These are phyloP conservation scores for Mesembryanthemum crystallinum DNA, from an alignment of 148 eudicot genomes.

Conservation along the genomic window DNA sequence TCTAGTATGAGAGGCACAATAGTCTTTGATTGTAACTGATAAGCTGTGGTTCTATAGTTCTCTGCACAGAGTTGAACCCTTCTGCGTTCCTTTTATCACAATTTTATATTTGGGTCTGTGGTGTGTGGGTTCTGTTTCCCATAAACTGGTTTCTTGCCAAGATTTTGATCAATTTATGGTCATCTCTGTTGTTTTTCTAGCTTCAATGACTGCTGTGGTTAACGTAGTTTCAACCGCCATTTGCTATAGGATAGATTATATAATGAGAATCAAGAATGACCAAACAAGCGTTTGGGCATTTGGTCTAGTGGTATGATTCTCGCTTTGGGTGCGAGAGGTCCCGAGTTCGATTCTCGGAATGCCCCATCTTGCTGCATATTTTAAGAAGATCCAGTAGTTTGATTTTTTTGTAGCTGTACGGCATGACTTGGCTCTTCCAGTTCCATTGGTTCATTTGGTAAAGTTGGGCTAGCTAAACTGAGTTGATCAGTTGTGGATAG, in stretches of 20 bases:
- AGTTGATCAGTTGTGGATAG: too few species aligned
- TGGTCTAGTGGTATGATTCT: constrained; percentile 45
- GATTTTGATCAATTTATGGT: background rate
- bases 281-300: constrained; percentile 27
- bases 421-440: constrained; percentile 4
- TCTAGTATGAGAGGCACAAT: background rate
- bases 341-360: constrained; percentile 45
- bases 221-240: background rate
- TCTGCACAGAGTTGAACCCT: background rate
- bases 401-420: background rate
- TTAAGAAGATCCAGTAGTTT: too few species aligned
- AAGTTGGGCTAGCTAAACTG: background rate
- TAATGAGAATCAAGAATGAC: background rate
- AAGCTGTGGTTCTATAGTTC: background rate
- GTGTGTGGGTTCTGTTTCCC: background rate
- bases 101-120: background rate
- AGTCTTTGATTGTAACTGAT: background rate
- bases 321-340: constrained; percentile 44
- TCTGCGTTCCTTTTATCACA: background rate
- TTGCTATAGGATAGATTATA: background rate
- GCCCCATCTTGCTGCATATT: constrained; percentile 13
- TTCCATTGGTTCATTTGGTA: background rate
- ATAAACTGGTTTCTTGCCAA: background rate
- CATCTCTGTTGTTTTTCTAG: background rate
- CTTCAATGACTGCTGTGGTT: background rate